phyloP scores from a whole-genome alignment of 805 yeast genomes.

The Saturnispora halmiae region DNA sequence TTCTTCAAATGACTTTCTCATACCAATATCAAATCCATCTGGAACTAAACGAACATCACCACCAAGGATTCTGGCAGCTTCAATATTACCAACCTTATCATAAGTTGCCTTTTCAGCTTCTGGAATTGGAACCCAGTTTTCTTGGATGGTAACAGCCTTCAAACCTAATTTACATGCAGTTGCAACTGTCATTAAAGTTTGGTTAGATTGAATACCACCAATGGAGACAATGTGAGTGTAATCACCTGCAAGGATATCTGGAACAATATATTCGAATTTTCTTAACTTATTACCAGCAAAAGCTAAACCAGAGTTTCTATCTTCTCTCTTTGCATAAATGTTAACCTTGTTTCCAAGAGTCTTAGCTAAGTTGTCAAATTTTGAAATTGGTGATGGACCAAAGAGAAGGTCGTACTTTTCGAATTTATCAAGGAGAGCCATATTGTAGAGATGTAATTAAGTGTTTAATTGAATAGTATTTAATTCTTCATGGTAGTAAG shows the following conservation, averaged over 20 bases:
- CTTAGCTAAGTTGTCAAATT: constrained; percentile 25
- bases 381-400: constrained; percentile 30
- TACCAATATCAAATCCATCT: constrained; percentile 30
- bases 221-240: constrained; percentile 30
- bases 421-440: constrained; percentile 19
- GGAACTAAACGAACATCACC: constrained; percentile 30
- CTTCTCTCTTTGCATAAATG: constrained; percentile 30
- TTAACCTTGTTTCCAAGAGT: constrained; percentile 27
- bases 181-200: constrained; percentile 31
- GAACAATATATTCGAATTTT: constrained; percentile 29
- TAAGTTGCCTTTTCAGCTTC: constrained; percentile 25
- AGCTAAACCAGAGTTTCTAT: constrained; percentile 29
- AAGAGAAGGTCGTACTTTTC: constrained; percentile 25
- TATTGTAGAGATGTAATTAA: too few species aligned
- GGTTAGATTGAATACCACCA: constrained; percentile 31
- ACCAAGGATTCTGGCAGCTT: constrained; percentile 30
- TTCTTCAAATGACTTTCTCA: constrained; percentile 29
- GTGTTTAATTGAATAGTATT: too few species aligned
- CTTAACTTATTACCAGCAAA: constrained; percentile 30
- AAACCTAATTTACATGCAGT: constrained; percentile 30
- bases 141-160: constrained; percentile 30
- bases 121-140: constrained; percentile 31
- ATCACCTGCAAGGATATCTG: constrained; percentile 28
- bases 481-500: too few species aligned
- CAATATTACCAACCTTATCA: constrained; percentile 31